These are phyloP conservation scores for Backusella circina DNA, from an alignment of 192 early-diverging fungal species.

Conservation along the genomic window DNA sequence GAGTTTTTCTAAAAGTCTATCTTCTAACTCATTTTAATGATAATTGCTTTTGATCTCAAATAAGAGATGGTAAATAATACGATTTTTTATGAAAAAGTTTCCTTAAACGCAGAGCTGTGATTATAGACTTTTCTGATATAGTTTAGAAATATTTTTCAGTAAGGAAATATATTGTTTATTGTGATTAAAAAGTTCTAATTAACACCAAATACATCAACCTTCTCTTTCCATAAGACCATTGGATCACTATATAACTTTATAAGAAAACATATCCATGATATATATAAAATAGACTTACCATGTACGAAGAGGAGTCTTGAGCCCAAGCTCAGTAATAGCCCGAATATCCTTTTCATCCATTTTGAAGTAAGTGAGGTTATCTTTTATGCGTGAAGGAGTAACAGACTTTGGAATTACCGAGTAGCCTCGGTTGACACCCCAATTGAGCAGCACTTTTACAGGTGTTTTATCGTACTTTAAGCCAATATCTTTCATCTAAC, in stretches of 20 bases:
- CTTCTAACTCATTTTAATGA: no score
- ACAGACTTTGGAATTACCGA: conserved; percentile 69
- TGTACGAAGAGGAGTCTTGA: conserved; percentile 7
- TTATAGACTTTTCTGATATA: no score
- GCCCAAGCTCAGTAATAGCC: conserved; percentile 19
- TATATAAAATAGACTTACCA: background rate
- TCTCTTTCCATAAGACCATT: background rate
- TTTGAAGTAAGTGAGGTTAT: conserved; percentile 51
- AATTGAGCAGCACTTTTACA: conserved; percentile 51
- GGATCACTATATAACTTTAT: background rate
- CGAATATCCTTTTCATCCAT: conserved; percentile 21
- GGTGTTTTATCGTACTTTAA: conserved; percentile 42
- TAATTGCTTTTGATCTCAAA: no score
- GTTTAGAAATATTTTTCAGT: no score
- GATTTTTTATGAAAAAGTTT: no score
- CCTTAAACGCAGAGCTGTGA: no score
- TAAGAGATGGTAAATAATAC: no score
- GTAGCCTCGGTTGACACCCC: conserved; percentile 49
- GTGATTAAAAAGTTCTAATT: conserved; percentile 3
- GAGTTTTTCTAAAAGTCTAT: no score
- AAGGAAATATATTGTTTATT: background rate
- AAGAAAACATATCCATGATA: background rate
- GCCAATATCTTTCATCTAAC: conserved; percentile 42
- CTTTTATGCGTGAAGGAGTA: conserved; percentile 45
- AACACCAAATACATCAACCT: background rate